These are phyloP conservation scores for Cystoderma amianthinum DNA, from an alignment of 768 basidiomycete genomes.

Conservation along the genomic window DNA sequence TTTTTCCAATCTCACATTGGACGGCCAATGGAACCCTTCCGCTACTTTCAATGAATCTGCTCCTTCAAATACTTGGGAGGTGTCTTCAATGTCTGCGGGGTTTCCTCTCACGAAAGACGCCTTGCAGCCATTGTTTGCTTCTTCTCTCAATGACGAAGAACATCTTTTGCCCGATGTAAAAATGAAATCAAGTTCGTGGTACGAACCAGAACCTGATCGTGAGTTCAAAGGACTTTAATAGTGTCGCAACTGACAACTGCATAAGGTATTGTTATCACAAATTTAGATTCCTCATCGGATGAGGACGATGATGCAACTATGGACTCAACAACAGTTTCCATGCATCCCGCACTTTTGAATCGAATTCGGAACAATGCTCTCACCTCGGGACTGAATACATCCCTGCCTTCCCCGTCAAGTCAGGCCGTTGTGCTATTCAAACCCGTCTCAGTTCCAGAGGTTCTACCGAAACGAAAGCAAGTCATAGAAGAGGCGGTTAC, in stretches of 20 bases:
- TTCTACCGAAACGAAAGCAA: conserved; percentile 8
- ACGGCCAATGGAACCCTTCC: not conserved
- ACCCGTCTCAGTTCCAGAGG: conserved; percentile 23
- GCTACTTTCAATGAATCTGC: not conserved
- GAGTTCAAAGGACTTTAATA: conserved; percentile 16
- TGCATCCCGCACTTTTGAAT: conserved; percentile 39
- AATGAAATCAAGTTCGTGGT: conserved; percentile 63
- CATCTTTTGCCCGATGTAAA: conserved; percentile 40
- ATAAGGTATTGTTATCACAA: conserved; percentile 58
- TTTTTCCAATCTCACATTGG: not conserved
- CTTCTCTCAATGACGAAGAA: conserved; percentile 23
- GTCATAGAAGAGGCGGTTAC: conserved; percentile 4
- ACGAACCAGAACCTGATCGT: conserved; percentile 68
- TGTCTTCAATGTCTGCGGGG: not conserved
- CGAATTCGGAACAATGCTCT: conserved; percentile 29
- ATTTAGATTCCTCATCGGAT: conserved; percentile 44
- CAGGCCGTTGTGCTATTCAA: conserved; percentile 53
- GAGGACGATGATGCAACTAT: conserved; percentile 32
- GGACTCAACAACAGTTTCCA: conserved; percentile 19
- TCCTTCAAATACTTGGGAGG: not conserved
- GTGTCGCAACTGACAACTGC: not conserved
- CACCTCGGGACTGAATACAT: conserved; percentile 4
- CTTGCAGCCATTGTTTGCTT: not conserved
- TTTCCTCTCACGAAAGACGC: not conserved
- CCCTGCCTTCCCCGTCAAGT: conserved; percentile 15